Evolutionary conservation across 1,139 yeast species (phyloP), one percentile per base, ranked within the genome.

Genomic region (Geotrichum reessii): DNA sequence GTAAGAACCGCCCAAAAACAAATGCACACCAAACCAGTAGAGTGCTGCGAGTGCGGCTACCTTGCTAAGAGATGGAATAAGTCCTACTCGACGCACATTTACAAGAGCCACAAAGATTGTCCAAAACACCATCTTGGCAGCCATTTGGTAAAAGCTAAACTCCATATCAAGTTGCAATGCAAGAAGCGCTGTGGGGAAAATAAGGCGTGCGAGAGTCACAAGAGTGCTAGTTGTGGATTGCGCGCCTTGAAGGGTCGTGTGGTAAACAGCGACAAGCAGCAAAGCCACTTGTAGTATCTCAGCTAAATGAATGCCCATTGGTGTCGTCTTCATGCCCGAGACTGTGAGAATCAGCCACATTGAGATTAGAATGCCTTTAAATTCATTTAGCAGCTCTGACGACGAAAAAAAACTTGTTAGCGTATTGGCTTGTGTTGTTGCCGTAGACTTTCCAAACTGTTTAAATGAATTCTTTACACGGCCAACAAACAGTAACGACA

Each of bases 71-170:
- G 44, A 37, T 6, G 44, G 44, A 8, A 37, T n/a, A 8, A 37
- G 44, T 14, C 44, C 44, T 19, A 37, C 44, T 3, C 44, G 44
- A n/a, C 44, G 44, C 21, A 37, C 44, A 17, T 37, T 37, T 9
- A 37, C 21, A 5, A 37, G n/a, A n/a, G 21, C 21, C 21, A 37
- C 44, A 37, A 37, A 37, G 3, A 9, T 14, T 2, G 44, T 37
- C 44, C 44, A 37, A 37, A 37, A 37, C 19, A 37, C 17, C 44
- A 37, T 37, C n/a, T 31, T 19, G 55, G 19, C 44, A 4, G 50
- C 54, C 52, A 50, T 33, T 44, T 28, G 47, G 51, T 57, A 57
- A 37, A 52, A 57, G 19, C 19, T 46, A 47, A 53, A 57, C 40
- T 51, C 40, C 50, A 55, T 50, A 17, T 57, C 57, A 12, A 57